A percentile compares a stretch with the other conserved stretches of the same genome.
phyloP scores from a whole-genome alignment of 2,329 filamentous ascomycete genomes.

The Chaetomium sp. region DNA sequence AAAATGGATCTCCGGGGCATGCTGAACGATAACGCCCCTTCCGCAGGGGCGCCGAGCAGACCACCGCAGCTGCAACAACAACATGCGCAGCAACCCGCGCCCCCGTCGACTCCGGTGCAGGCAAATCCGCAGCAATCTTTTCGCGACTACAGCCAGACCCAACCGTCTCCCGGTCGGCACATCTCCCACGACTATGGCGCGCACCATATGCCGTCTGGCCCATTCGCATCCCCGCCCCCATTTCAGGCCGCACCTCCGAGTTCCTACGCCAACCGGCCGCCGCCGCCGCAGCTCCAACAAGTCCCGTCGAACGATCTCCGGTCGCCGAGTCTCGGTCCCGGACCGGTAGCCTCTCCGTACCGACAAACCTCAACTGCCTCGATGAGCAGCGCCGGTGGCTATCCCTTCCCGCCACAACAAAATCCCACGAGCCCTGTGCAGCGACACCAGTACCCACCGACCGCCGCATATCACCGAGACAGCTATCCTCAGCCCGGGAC shows the following conservation, averaged over 20 bases:
- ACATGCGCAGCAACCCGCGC: conserved; percentile 33
- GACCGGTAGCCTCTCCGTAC: conserved; percentile 52
- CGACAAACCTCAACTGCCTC: conserved; percentile 53
- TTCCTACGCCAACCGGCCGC: conserved; percentile 49
- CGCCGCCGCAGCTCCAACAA: conserved; percentile 49
- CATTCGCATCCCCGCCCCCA: conserved; percentile 45
- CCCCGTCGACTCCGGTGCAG: conserved; percentile 35
- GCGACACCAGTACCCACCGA: conserved; percentile 54
- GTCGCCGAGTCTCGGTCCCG: conserved; percentile 51
- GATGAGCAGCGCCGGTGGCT: conserved; percentile 47
- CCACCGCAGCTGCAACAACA: conserved; percentile 35
- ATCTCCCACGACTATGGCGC: conserved; percentile 49
- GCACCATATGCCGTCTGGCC: conserved; percentile 38
- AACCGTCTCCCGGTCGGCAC: conserved; percentile 53
- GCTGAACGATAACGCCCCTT: conserved; percentile 54
- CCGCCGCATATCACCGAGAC: conserved; percentile 49
- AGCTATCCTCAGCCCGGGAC: conserved; percentile 47
- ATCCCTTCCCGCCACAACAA: conserved; percentile 54
- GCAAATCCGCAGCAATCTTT: conserved; percentile 46
- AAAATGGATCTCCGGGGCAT: conserved; percentile 57
- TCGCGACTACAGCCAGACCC: conserved; percentile 54
- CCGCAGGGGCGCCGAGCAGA: conserved; percentile 37
- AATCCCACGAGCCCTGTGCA: conserved; percentile 54
- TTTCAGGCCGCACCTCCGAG: conserved; percentile 41
- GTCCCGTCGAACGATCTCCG: conserved; percentile 50